These are phyloP conservation scores for Calonectria pseudoturangicola DNA, from an alignment of 2,329 filamentous ascomycete species.

Conservation along the genomic window DNA sequence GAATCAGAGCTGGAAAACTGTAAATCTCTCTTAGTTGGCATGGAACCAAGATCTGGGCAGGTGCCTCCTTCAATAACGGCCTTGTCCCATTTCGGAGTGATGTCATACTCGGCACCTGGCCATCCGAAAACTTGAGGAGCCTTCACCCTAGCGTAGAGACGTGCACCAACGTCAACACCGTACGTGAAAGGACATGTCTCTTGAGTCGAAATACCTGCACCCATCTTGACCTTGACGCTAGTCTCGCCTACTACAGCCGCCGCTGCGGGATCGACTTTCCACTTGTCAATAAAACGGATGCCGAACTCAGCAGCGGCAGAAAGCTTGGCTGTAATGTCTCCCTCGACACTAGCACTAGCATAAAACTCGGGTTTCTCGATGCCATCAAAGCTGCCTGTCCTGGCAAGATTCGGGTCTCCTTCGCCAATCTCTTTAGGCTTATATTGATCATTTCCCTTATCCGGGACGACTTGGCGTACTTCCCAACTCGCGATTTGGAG, in stretches of 20 bases:
- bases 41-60: not conserved
- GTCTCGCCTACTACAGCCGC: not conserved
- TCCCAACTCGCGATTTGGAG: not conserved
- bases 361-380: not conserved
- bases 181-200: not conserved
- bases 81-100: not conserved
- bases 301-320: not conserved
- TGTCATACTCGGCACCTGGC: not conserved
- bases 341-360: not conserved
- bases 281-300: not conserved
- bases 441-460: not conserved
- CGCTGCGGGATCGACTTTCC: not conserved
- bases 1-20: no score
- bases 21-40: not conserved
- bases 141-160: not conserved
- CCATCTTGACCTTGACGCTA: not conserved
- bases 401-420: not conserved
- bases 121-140: not conserved
- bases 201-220: not conserved
- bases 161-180: not conserved
- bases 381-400: not conserved
- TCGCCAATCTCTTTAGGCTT: not conserved
- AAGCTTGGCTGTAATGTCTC: not conserved
- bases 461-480: not conserved
- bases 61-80: not conserved